These are phyloP conservation scores for Yamadazyma triangularis DNA, from an alignment of 1,139 yeast species.

Conservation along the genomic window DNA sequence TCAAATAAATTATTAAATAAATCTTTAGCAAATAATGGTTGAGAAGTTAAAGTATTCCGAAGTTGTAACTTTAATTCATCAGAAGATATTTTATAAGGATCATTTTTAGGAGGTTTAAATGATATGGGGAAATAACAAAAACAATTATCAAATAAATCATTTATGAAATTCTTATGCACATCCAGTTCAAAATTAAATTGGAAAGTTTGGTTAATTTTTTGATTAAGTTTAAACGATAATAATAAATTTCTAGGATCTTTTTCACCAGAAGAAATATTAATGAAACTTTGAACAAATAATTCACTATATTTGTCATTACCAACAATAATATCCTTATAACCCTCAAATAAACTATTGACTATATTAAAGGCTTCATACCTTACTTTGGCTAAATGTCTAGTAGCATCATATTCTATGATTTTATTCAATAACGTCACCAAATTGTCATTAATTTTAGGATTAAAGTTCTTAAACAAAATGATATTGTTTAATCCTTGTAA, in stretches of 20 bases:
- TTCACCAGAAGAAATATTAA: constrained; percentile 76
- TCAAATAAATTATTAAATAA: constrained; percentile 76
- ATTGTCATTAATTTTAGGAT: constrained; percentile 20
- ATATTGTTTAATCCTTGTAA: constrained; percentile 54
- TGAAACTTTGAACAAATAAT: constrained; percentile 49
- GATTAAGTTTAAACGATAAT: constrained; percentile 60
- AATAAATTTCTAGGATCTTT: constrained; percentile 90
- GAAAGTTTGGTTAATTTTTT: constrained; percentile 43
- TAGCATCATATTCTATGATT: constrained; percentile 50
- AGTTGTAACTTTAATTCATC: constrained; percentile 62
- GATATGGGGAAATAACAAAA: constrained; percentile 97
- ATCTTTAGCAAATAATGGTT: constrained; percentile 63
- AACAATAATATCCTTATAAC: constrained; percentile 5
- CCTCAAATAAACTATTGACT: constrained; percentile 3
- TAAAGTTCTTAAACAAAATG: constrained; percentile 43
- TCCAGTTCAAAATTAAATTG: constrained; percentile 37
- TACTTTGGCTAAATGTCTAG: constrained; percentile 58
- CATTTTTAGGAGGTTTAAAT: constrained; percentile 88
- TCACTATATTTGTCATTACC: constrained; percentile 20
- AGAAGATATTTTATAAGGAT: constrained; percentile 81
- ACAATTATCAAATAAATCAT: constrained; percentile 75
- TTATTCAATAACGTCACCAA: constrained; percentile 39
- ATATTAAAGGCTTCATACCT: constrained; percentile 59
- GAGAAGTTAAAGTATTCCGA: constrained; percentile 58
- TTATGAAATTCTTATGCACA: constrained; percentile 26